Evolutionary conservation across 768 basidiomycete genomes (phyloP).

Genomic region (Kockovaella imperatae): DNA sequence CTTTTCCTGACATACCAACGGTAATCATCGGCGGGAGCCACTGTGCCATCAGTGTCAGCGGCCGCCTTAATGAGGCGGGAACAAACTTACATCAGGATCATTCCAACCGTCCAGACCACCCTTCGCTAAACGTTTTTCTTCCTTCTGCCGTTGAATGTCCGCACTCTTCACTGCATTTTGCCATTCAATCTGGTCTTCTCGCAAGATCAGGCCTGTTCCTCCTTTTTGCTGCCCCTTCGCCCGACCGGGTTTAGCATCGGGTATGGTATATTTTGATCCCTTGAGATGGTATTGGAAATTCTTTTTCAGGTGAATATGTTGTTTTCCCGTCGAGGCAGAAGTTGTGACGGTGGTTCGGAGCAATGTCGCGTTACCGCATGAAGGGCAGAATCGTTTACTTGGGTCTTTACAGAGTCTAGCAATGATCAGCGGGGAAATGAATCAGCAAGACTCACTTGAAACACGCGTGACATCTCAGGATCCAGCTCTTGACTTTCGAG

Average conservation of each 20-base stretch:
- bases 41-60: constrained; percentile 7
- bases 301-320: constrained; percentile 86
- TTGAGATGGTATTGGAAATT: constrained; percentile 92
- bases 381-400: constrained; percentile 92
- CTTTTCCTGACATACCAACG: constrained; percentile 54
- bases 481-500: constrained; percentile 87
- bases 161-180: constrained; percentile 69
- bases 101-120: constrained; percentile 63
- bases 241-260: constrained; percentile 76
- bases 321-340: constrained; percentile 46
- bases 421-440: neutral
- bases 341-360: constrained; percentile 86
- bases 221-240: constrained; percentile 64
- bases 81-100: constrained; percentile 64
- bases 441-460: constrained; percentile 69
- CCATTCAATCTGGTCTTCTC: constrained; percentile 89
- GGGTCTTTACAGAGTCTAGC: constrained; percentile 87
- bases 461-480: constrained; percentile 92
- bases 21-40: constrained; percentile 44
- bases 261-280: constrained; percentile 87
- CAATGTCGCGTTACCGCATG: constrained; percentile 87
- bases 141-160: constrained; percentile 65
- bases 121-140: constrained; percentile 60
- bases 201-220: constrained; percentile 73
- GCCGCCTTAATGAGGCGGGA: neutral